These are phyloP conservation scores for Bruguiera sexangula DNA, from an alignment of 345 rosid genomes.

Conservation along the genomic window DNA sequence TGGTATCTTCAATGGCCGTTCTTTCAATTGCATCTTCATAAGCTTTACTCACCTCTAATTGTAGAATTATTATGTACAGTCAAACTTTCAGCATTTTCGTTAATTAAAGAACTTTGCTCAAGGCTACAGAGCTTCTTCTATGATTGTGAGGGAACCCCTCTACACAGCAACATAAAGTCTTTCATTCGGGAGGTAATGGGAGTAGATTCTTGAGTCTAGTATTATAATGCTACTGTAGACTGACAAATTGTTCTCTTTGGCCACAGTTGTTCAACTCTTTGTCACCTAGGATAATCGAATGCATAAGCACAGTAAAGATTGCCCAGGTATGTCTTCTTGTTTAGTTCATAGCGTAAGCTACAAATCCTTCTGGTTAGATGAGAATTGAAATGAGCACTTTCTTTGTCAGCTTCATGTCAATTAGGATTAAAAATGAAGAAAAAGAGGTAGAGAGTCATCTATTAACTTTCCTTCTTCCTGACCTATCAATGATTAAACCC, in stretches of 20 bases:
- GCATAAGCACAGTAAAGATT: constrained; percentile 74
- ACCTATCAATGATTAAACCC: too few species aligned
- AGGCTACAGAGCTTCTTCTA: constrained; percentile 42
- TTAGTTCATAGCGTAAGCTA: background rate
- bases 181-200: constrained; percentile 61
- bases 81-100: constrained; percentile 66
- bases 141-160: constrained; percentile 34
- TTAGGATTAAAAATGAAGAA: too few species aligned
- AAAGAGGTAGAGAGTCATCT: too few species aligned
- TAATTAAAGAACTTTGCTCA: constrained; percentile 66
- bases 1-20: constrained; percentile 45
- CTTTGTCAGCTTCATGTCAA: too few species aligned
- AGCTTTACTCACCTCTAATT: constrained; percentile 6
- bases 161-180: constrained; percentile 33
- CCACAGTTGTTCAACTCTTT: constrained; percentile 57
- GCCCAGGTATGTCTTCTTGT: constrained; percentile 61
- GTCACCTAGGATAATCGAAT: constrained; percentile 58
- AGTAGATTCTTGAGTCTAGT: constrained; percentile 1
- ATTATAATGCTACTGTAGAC: constrained; percentile 5
- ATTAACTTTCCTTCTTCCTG: too few species aligned
- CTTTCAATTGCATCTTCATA: background rate
- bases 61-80: constrained; percentile 45
- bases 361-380: too few species aligned
- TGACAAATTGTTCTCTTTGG: constrained; percentile 21
- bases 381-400: too few species aligned